phyloP scores from a whole-genome alignment of 2,329 filamentous ascomycete species.

The Xylaria sp. region DNA sequence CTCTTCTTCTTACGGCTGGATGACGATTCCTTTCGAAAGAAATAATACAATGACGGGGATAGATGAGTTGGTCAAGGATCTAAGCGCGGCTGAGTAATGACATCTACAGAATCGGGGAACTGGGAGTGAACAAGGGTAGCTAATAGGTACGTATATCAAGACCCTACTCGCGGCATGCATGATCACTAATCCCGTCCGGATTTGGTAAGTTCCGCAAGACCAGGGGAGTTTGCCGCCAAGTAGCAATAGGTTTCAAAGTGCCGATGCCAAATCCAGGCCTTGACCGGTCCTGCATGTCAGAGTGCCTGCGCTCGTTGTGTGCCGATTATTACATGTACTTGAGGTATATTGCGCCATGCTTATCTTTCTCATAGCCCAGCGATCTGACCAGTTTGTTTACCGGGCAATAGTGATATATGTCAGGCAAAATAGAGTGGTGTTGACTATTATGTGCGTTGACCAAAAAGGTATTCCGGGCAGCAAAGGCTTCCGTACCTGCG shows the following conservation, averaged over 20 bases:
- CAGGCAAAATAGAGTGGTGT: background rate
- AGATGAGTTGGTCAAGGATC: background rate
- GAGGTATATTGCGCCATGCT: background rate
- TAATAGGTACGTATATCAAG: background rate
- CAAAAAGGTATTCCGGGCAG: too few relatives aligned
- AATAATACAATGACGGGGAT: too few relatives aligned
- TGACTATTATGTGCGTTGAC: background rate
- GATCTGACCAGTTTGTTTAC: too few relatives aligned
- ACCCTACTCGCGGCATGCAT: background rate
- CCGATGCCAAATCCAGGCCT: background rate
- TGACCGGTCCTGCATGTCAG: background rate
- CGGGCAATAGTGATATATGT: too few relatives aligned
- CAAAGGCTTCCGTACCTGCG: background rate
- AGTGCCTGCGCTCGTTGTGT: background rate
- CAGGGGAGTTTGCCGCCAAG: background rate
- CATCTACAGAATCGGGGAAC: background rate
- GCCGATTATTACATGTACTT: background rate
- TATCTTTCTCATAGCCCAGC: background rate
- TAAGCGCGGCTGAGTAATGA: slow-evolving; percentile 1
- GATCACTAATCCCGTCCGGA: background rate
- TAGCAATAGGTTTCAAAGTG: background rate
- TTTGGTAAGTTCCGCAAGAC: background rate
- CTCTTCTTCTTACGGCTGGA: background rate
- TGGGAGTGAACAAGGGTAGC: background rate
- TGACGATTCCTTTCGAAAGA: background rate